A percentile compares a stretch with the other conserved stretches of the same genome.
Conservation (phyloP, 306 rosid species). For the Quercus robur region DNA sequence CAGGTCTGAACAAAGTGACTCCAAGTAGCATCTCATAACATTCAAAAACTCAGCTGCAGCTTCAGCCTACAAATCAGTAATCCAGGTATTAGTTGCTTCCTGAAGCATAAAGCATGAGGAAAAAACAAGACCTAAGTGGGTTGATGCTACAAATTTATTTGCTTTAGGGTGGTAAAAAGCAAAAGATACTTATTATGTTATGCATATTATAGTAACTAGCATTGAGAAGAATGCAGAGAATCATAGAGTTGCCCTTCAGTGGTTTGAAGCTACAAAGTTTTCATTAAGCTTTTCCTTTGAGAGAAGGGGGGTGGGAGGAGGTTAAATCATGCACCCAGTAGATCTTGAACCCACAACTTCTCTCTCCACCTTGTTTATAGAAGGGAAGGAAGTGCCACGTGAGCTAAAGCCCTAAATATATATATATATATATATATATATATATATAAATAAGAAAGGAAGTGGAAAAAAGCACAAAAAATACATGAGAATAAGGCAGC, state of each 20-base stretch:
- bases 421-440: no score
- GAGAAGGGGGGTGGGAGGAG: neutral
- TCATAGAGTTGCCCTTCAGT: neutral
- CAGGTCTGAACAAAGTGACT: slow-evolving; percentile 78
- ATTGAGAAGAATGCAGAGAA: neutral
- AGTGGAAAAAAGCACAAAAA: neutral
- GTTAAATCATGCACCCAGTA: neutral
- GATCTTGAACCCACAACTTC: neutral
- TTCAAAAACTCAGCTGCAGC: slow-evolving; percentile 65
- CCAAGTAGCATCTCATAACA: slow-evolving; percentile 60
- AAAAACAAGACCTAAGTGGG: neutral
- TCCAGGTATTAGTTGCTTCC: slow-evolving; percentile 18
- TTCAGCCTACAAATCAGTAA: slow-evolving; percentile 54
- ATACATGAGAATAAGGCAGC: neutral
- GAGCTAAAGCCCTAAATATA: no score
- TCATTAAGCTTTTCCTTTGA: neutral
- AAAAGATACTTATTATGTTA: neutral
- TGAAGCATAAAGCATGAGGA: slow-evolving; percentile 8
- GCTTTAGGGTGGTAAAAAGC: neutral
- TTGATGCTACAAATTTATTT: neutral
- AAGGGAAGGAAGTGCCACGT: neutral
- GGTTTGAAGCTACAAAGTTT: neutral
- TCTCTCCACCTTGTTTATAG: neutral
- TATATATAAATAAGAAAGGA: neutral
- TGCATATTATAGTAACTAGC: neutral